These are phyloP conservation scores for Tricholoma furcatifolium DNA, from an alignment of 768 basidiomycete genomes.

Conservation along the genomic window DNA sequence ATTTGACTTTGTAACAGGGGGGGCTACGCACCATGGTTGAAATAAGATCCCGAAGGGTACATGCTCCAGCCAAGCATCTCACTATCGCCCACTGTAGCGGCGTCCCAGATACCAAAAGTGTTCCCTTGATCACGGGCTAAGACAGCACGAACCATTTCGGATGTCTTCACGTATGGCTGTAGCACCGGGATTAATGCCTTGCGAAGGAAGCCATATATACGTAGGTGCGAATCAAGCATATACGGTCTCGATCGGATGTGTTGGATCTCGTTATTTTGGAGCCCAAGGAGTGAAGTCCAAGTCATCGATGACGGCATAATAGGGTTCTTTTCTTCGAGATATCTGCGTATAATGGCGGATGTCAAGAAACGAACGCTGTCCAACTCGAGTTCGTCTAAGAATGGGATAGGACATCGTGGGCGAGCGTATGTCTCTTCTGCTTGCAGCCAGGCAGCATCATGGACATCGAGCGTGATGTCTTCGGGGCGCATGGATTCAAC, in stretches of 20 bases:
- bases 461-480: conserved; percentile 34
- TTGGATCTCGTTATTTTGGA: conserved; percentile 58
- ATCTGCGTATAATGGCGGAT: conserved; percentile 46
- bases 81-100: conserved; percentile 39
- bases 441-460: conserved; percentile 47
- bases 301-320: conserved; percentile 1
- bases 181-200: conserved; percentile 30
- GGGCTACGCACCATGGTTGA: conserved; percentile 57
- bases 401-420: conserved; percentile 20
- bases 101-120: conserved; percentile 70
- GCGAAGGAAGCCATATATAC: conserved; percentile 53
- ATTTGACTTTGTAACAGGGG: background rate
- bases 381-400: conserved; percentile 51
- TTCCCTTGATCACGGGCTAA: conserved; percentile 64
- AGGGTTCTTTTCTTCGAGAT: conserved; percentile 31
- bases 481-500: conserved; percentile 23
- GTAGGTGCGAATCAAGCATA: conserved; percentile 50
- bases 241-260: conserved; percentile 46
- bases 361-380: conserved; percentile 59
- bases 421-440: conserved; percentile 31
- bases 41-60: conserved; percentile 61
- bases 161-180: conserved; percentile 35
- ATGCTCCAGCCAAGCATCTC: conserved; percentile 70
- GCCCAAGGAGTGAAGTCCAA: conserved; percentile 51
- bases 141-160: conserved; percentile 47